Base-by-base conservation (phyloP, 345 rosid genomes). In the Moricandia arvensis region DNA sequence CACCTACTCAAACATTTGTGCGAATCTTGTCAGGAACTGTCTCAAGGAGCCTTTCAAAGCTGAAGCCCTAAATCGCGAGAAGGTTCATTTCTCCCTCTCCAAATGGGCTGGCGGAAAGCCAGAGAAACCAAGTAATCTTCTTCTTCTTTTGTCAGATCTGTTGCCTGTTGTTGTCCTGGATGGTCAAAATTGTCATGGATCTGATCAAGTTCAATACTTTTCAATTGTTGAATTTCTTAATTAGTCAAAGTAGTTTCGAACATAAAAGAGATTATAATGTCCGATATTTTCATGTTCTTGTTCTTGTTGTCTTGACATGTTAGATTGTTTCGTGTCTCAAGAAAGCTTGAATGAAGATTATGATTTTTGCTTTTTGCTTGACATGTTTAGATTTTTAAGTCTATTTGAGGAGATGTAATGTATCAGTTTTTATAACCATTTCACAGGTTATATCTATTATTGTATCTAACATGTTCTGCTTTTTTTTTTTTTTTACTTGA, bases 1-100 rank as follows among this genome's bases (percentile, higher is more conserved):
- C 11, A 83, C 86, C 0, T 90, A 93, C 69, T 93, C 96, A 0
- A 93, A 90, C 85, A 85, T 93, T 11, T 93, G 98, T 18, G 94
- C 94, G 1, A 90, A 81, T 63, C 83, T 90, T 17, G 88, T 90
- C 17, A 82, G 98, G 83, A 89, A 89, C 59, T 90, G 94, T 75
- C 90, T 92, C 75, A 90, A 89, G 80, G 97, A 90, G 62, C 94
- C 97, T 1, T 61, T 76, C 83, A 86, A 74, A 82, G 43, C 86
- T 5, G 94, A 92, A 75, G 83, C 85, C 33, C 69, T 92, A 0
- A 15, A 12, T 69, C 96, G 97, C 65, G 96, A 92, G 88, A 90
- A 85, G 87, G 96, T 92, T 66, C 97, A 92, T 64, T 92, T 86
- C 83, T 76, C 91, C 4, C 29, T 88, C 62, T 79, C 96, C 60